A percentile compares a stretch with the other conserved stretches of the same genome.
phyloP scores from a whole-genome alignment of 164 flowering plant genomes.

The Brasenia schreberi region DNA sequence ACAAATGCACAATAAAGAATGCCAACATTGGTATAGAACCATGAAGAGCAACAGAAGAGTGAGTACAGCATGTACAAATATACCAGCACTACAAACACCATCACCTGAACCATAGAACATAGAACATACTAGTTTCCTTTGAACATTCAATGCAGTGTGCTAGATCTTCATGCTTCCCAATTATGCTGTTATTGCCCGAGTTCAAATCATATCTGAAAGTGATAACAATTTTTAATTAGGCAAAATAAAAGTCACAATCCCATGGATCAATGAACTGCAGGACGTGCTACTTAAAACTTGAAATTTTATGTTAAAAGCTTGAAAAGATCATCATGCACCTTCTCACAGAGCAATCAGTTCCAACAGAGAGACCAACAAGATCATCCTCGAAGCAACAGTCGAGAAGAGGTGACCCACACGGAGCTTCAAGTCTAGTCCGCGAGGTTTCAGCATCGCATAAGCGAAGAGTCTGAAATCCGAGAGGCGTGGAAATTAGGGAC shows the following conservation, averaged over 20 bases:
- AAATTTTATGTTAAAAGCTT: too few relatives aligned
- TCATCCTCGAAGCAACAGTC: constrained; percentile 78
- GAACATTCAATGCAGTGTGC: constrained; percentile 59
- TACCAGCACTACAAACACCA: too few relatives aligned
- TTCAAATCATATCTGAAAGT: constrained; percentile 56
- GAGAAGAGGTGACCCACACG: constrained; percentile 40
- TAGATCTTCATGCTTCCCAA: constrained; percentile 60
- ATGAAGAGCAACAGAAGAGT: too few relatives aligned
- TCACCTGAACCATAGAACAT: too few relatives aligned
- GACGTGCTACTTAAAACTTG: too few relatives aligned
- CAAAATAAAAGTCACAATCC: too few relatives aligned
- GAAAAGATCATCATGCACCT: constrained; percentile 28
- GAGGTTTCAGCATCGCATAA: constrained; percentile 52
- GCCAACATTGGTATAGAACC: too few relatives aligned
- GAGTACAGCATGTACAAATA: too few relatives aligned
- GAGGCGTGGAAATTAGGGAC: neutral
- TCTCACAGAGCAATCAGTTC: constrained; percentile 41
- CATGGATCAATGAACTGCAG: too few relatives aligned
- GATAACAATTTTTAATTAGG: too few relatives aligned
- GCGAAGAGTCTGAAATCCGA: constrained; percentile 34
- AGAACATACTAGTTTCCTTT: constrained; percentile 47
- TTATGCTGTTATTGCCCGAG: constrained; percentile 19
- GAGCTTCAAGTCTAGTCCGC: constrained; percentile 30
- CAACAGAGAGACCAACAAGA: constrained; percentile 33
- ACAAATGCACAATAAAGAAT: too few relatives aligned